Evolutionary conservation across 179 eudicot genomes (phyloP), one percentile per base, ranked within the genome.

Genomic region (Spergularia azorica): DNA sequence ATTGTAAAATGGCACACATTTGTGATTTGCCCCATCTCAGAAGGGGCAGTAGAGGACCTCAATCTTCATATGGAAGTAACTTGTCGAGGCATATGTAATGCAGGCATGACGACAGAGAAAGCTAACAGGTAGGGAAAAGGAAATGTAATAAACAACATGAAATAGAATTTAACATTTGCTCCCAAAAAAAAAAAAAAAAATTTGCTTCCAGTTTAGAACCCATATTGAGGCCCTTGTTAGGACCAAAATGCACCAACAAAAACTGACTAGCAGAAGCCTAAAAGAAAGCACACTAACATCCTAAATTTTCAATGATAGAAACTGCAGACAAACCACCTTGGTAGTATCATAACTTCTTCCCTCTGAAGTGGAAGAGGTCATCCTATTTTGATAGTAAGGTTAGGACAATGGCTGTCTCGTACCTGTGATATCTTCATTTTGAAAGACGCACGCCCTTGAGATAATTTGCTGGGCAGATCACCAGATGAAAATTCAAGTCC

Each of bases 381-480:
- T 26, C 32, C 32, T 26, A 43, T 18, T 13, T 60, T 43, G 14
- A 2, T 50, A 50, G 60, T 62, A 16, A 36, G 13, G 32, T 65
- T 63, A 16, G n/a, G 17, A 54, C 18, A 38, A 38, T 17, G n/a
- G 21, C 18, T 39, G 32, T 66, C 74, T 66, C 69, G 58, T 77
- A 94, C 98, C 93, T 90, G 95, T 68, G 97, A 87, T 77, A 94
- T 85, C 82, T 87, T 90, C 78, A 94, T 85, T 79, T 89, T 92
- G 77, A 90, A 90, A 51, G 95, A 86, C 59, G 96, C 92, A 79
- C 89, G 92, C 16, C 98, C 98, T 50, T 77, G 85, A 57, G 82
- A 73, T 74, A 92, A 63, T 88, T 84, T 89, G 77, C 83, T 81
- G 17, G 97, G 97, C 68, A 83, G 87, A 80, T 86, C 90, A 79